Evolutionary conservation across 192 early-diverging fungal genomes (phyloP).

Genomic region (Coemansia asiatica): DNA sequence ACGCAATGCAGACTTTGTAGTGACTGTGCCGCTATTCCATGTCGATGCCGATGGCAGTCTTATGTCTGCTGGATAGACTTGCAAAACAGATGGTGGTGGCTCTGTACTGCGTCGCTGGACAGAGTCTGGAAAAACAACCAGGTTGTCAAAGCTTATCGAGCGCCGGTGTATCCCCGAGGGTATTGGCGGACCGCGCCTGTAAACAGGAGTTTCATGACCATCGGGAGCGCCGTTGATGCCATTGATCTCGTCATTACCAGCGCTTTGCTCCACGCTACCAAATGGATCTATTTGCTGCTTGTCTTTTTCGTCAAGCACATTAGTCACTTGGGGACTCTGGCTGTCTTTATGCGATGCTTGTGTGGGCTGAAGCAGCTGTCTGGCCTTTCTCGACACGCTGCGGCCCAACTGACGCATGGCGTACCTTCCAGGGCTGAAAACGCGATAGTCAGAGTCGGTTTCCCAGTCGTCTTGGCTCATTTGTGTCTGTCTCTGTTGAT

Average conservation of each 20-base stretch:
- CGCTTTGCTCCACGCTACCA: not conserved
- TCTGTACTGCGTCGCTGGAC: conserved; percentile 43
- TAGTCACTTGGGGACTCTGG: conserved; percentile 5
- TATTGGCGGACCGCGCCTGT: conserved; percentile 36
- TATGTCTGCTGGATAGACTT: conserved; percentile 5
- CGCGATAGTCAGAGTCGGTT: conserved; percentile 46
- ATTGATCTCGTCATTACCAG: conserved; percentile 9
- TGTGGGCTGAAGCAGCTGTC: conserved; percentile 18
- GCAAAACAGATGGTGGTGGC: conserved; percentile 11
- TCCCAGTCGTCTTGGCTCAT: conserved; percentile 47
- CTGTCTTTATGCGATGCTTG: not conserved
- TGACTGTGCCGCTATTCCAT: conserved; percentile 42
- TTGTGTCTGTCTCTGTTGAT: not conserved
- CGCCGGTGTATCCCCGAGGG: conserved; percentile 51
- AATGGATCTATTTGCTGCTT: not conserved
- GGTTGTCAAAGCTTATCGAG: conserved; percentile 51
- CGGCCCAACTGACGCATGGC: conserved; percentile 51
- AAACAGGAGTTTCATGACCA: not conserved
- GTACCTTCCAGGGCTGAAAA: conserved; percentile 42
- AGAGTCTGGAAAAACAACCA: conserved; percentile 28
- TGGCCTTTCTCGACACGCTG: conserved; percentile 43
- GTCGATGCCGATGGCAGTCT: conserved; percentile 34
- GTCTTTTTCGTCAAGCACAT: not conserved
- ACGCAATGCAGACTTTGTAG: conserved; percentile 11
- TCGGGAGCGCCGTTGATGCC: conserved; percentile 15